Conservation (phyloP, 2,329 filamentous ascomycete genomes). For the Clonostachys rosea region DNA sequence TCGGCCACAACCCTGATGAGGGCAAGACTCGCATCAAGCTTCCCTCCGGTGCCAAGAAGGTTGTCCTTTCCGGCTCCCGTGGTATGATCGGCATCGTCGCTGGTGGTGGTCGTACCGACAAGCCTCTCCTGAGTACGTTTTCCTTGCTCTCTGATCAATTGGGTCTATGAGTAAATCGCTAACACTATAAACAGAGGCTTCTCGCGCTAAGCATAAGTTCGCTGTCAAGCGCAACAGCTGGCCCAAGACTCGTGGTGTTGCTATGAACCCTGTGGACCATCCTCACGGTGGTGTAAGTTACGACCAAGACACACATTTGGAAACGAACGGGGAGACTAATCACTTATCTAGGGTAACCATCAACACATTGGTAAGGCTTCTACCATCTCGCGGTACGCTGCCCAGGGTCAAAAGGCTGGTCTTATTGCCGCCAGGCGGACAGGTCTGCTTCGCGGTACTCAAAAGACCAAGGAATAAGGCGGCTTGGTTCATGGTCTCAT, state of each 20-base stretch:
- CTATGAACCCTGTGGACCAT: slow-evolving; percentile 99
- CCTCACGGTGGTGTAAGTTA: slow-evolving; percentile 81
- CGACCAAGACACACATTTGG: background rate
- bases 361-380: slow-evolving; percentile 99
- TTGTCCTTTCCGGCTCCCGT: slow-evolving; percentile 84
- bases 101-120: slow-evolving; percentile 99
- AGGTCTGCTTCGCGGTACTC: slow-evolving; percentile 99
- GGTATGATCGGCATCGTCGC: slow-evolving; percentile 99
- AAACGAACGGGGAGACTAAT: slow-evolving; percentile 28
- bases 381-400: slow-evolving; percentile 97
- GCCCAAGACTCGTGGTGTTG: slow-evolving; percentile 99
- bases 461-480: slow-evolving; percentile 96
- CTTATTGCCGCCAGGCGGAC: slow-evolving; percentile 99
- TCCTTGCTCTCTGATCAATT: background rate
- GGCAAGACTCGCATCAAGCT: slow-evolving; percentile 99
- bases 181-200: slow-evolving; percentile 69
- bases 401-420: slow-evolving; percentile 99
- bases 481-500: slow-evolving; percentile 46
- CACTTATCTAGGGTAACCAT: slow-evolving; percentile 78
- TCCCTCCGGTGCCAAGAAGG: slow-evolving; percentile 98
- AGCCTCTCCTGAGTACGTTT: slow-evolving; percentile 88
- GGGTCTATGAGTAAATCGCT: background rate
- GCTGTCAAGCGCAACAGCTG: slow-evolving; percentile 99
- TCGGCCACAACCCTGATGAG: slow-evolving; percentile 97
- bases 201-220: slow-evolving; percentile 99